Base-by-base conservation (phyloP, 2,329 filamentous ascomycete species). In the Microcera coccophila region DNA sequence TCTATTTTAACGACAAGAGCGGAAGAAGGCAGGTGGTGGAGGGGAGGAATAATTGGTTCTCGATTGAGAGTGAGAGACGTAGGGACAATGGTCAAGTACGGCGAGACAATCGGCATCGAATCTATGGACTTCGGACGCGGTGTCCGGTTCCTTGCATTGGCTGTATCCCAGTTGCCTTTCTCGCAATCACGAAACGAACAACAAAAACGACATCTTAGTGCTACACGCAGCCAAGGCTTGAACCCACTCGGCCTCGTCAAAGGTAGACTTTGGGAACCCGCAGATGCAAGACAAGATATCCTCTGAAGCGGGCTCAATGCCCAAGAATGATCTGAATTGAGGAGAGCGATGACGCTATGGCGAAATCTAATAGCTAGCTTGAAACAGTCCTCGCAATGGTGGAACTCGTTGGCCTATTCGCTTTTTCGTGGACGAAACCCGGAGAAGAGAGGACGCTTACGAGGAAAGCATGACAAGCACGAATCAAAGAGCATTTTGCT, bases 311-410 rank as follows among this genome's bases (percentile, higher is more conserved):
- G 51, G 59, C 39, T 57, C 52, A 51, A 47, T 53, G 45, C 49
- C 48, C 39, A 44, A 49, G 47, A 49, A 55, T 47, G 48, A 51
- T 51, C 56, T 56, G 52, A 59, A 56, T 58, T 58, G 56, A 58
- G 39, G 53, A 60, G 59, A 62, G 59, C 59, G 57, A 61, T 56
- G 54, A 62, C 53, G 59, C 59, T 61, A 62, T 60, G 55, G 59
- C 58, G 59, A 62, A 62, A 61, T 61, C 58, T 59, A 61, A 62
- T 60, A 61, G 59, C 59, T 59, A 61, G 59, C 59, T 62, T 61
- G 59, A 58, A 60, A 62, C 51, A 59, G 58, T 61, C 58, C 45
- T 61, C 54, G 45, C 54, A 48, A 55, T 58, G 58, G 56, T 59
- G 56, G 55, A 35, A 54, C 50, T 58, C 50, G 52, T 56, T 44